Evolutionary conservation across 2,329 filamentous ascomycete genomes (phyloP), one percentile per base, ranked within the genome.

Genomic region (Colletotrichum musicola): DNA sequence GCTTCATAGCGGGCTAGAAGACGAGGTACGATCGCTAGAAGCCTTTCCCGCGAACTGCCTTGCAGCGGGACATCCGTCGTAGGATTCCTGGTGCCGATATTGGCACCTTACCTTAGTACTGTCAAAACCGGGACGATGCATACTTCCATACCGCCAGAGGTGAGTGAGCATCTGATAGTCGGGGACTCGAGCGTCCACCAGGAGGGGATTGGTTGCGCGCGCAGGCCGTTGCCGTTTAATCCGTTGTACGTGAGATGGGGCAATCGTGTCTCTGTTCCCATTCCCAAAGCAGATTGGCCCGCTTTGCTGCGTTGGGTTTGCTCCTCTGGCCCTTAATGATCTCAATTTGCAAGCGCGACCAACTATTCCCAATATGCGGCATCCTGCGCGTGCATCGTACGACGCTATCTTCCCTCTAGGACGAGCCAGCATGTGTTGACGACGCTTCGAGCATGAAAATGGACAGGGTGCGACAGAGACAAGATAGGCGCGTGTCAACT

Each of bases 21-120:
- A 25, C 30, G 18, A 47, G 42, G 61, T 27, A 63, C 30, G 20
- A 55, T 61, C 14, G 44, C 62, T 57, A 65, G 66, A 65, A 69
- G 56, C 55, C n/a, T 56, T 56, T 50, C 55, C 49, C 40, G 44
- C 42, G 40, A 18, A 22, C n/a, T 64, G 40, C 14, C 30, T 53
- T 44, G 40, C 47, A 40, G 54, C 65, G 54, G 60, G 27, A 55
- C 49, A 60, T 30, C 38, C 47, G 49, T 56, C 50, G 22, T 44
- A 27, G 54, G 35, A 60, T 50, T 51, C 46, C 30, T 51, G 10
- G 47, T 55, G 18, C 40, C 22, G 27, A 27, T 55, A 22, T 44
- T 49, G 42, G 47, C 42, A 62, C 38, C 27, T 55, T 40, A 12
- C 16, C 3, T 42, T 50, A 61, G 40, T 25, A 50, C 49, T 30